Conservation (phyloP, 495 filamentous ascomycete species). For the Aspergillus campestris region DNA sequence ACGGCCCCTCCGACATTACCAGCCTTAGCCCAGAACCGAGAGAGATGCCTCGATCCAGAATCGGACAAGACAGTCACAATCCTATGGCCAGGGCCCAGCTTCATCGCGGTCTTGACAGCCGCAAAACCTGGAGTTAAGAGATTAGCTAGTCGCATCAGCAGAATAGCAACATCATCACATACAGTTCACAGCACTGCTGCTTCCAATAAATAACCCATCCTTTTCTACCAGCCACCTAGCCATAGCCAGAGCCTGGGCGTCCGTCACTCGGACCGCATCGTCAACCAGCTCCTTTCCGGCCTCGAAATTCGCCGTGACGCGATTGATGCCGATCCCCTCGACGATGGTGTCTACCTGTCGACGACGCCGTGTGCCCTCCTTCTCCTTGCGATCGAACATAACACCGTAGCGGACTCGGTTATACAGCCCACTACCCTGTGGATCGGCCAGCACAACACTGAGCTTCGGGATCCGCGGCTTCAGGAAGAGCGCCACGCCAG, state of each 20-base stretch:
- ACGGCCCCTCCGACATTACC: slow-evolving; percentile 56
- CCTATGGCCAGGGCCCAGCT: slow-evolving; percentile 64
- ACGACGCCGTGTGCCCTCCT: slow-evolving; percentile 79
- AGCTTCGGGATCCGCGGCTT: slow-evolving; percentile 59
- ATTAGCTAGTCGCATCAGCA: slow-evolving; percentile 7
- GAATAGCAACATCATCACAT: slow-evolving; percentile 20
- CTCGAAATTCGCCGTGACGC: slow-evolving; percentile 86
- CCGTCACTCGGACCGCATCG: slow-evolving; percentile 84
- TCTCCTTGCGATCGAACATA: slow-evolving; percentile 85
- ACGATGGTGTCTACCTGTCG: slow-evolving; percentile 94
- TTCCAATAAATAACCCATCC: slow-evolving; percentile 90
- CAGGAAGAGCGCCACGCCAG: slow-evolving; percentile 73
- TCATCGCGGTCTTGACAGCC: slow-evolving; percentile 68
- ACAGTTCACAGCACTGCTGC: slow-evolving; percentile 94
- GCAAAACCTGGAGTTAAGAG: slow-evolving; percentile 52
- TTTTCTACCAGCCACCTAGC: slow-evolving; percentile 91
- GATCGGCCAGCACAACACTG: slow-evolving; percentile 80
- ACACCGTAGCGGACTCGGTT: slow-evolving; percentile 88
- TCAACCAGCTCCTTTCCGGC: slow-evolving; percentile 75
- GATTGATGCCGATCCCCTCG: slow-evolving; percentile 91
- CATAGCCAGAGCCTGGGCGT: slow-evolving; percentile 87
- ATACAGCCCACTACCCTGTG: slow-evolving; percentile 86
- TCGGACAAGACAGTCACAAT: slow-evolving; percentile 93
- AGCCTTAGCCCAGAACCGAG: slow-evolving; percentile 85
- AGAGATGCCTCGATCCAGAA: slow-evolving; percentile 81